phyloP scores from a whole-genome alignment of 495 filamentous ascomycete genomes.

The Hypoxylon crocopeplum region DNA sequence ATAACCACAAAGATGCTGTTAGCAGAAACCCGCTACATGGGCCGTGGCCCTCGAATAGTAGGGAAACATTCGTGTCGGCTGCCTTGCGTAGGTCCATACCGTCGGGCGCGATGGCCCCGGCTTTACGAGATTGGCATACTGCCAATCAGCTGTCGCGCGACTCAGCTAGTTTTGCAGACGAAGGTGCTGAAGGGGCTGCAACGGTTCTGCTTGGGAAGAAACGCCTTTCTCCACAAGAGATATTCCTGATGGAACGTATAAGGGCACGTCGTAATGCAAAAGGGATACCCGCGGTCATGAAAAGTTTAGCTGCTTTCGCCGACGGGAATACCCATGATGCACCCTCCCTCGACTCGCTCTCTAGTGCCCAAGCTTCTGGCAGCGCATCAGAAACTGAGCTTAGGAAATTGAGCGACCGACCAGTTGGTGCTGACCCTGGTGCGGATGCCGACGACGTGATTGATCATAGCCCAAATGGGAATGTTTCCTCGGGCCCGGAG shows the following conservation, averaged over 20 bases:
- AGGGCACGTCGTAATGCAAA: constrained; percentile 27
- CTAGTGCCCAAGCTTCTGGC: background rate
- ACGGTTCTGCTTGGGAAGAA: constrained; percentile 32
- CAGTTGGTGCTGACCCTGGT: background rate
- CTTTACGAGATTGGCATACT: constrained; percentile 56
- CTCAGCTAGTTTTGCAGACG: constrained; percentile 22
- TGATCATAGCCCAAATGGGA: background rate
- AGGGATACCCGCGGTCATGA: constrained; percentile 41
- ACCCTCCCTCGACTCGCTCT: background rate
- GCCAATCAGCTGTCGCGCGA: constrained; percentile 42
- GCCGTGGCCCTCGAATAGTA: constrained; percentile 43
- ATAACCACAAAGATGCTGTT: constrained; percentile 45
- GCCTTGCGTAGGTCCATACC: constrained; percentile 47
- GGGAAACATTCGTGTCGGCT: constrained; percentile 38
- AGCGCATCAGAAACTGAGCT: background rate
- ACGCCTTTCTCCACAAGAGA: constrained; percentile 19
- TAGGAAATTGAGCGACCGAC: background rate
- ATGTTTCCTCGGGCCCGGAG: background rate
- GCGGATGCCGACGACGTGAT: background rate
- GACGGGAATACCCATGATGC: constrained; percentile 8
- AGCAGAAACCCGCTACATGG: constrained; percentile 50
- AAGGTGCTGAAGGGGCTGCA: constrained; percentile 28
- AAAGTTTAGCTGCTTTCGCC: constrained; percentile 38
- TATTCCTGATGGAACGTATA: constrained; percentile 35
- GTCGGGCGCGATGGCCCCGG: constrained; percentile 42